These are phyloP conservation scores for Posidonia oceanica DNA, from an alignment of 116 monocot species.

Conservation along the genomic window DNA sequence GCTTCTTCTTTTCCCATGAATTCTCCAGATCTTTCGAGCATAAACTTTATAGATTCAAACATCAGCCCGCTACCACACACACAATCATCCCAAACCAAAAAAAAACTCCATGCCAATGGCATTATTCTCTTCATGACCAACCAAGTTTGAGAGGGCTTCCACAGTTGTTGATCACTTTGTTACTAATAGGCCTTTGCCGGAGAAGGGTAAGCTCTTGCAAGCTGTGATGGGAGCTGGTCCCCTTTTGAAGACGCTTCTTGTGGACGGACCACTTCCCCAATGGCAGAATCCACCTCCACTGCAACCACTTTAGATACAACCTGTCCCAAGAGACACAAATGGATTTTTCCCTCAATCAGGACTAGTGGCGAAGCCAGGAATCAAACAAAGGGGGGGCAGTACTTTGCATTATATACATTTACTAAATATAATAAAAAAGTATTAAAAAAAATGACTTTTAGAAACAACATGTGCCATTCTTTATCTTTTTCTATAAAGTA, in stretches of 20 bases:
- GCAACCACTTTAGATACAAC: conserved; percentile 6
- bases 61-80: not conserved
- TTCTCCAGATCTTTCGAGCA: not conserved
- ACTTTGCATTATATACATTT: no score
- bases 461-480: no score
- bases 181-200: conserved; percentile 24
- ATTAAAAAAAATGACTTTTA: no score
- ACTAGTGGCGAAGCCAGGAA: no score
- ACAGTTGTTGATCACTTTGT: conserved; percentile 7
- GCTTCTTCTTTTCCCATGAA: conserved; percentile 27
- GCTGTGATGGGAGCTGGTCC: conserved; percentile 61
- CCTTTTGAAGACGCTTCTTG: conserved; percentile 45
- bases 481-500: no score
- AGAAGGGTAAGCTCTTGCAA: conserved; percentile 47
- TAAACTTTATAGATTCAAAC: not conserved
- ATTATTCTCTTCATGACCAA: not conserved
- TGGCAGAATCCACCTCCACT: conserved; percentile 65
- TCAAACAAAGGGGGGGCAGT: no score
- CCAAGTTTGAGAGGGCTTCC: not conserved
- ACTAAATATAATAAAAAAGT: no score
- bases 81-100: no score
- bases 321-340: no score
- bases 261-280: conserved; percentile 46
- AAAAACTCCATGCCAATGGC: not conserved
- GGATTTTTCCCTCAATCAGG: no score